phyloP scores from a whole-genome alignment of 805 yeast species.

The Schwanniomyces vanrijiae region DNA sequence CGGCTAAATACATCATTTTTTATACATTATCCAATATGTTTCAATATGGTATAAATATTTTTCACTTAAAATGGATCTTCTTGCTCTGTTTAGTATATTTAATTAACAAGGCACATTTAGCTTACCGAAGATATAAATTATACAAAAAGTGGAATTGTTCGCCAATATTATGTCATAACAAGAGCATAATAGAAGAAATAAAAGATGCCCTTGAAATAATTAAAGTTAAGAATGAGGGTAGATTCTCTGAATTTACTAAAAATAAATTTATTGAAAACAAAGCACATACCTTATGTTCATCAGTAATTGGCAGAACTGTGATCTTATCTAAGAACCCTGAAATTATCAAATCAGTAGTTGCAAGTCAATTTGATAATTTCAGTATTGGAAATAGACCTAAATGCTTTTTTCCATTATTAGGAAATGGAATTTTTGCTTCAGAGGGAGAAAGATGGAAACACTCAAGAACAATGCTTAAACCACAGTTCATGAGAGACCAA shows the following conservation, averaged over 20 bases:
- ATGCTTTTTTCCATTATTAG: conserved; percentile 31
- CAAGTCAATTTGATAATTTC: conserved; percentile 39
- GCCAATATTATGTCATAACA: neutral
- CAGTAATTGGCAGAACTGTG: conserved; percentile 14
- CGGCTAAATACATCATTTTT: too few relatives aligned
- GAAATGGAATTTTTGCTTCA: conserved; percentile 39
- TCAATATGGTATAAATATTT: neutral
- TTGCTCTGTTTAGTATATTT: neutral
- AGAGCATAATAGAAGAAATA: neutral
- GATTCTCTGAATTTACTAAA: conserved; percentile 10
- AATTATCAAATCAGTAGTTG: conserved; percentile 36
- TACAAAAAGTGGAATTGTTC: neutral
- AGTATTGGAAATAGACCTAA: conserved; percentile 31
- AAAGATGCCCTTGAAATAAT: neutral
- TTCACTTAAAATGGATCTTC: neutral
- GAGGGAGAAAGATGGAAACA: conserved; percentile 41
- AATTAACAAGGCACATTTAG: neutral
- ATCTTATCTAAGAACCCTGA: conserved; percentile 33
- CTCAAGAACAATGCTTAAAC: conserved; percentile 36
- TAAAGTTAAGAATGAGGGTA: conserved; percentile 12
- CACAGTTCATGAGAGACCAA: conserved; percentile 39
- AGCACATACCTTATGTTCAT: conserved; percentile 5
- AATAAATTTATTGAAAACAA: conserved; percentile 6
- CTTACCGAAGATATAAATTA: neutral
- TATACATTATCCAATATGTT: neutral